phyloP scores from a whole-genome alignment of 805 yeast genomes.

The Metschnikowia orientalis region DNA sequence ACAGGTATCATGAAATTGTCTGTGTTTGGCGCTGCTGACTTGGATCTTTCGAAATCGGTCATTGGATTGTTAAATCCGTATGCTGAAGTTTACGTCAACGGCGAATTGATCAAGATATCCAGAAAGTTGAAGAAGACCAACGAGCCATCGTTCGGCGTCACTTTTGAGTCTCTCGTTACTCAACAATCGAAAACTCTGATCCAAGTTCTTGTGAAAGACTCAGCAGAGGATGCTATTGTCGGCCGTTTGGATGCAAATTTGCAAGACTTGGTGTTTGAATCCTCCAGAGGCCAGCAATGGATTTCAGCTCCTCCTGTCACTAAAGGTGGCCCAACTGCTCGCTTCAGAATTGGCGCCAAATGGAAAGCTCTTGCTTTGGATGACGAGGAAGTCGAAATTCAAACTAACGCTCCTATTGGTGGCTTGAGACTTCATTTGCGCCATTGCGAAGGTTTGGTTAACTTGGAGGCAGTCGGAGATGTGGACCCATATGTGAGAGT shows the following conservation, averaged over 20 bases:
- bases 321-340: conserved; percentile 35
- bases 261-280: conserved; percentile 50
- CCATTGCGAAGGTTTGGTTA: conserved; percentile 46
- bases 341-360: conserved; percentile 48
- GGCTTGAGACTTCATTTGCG: conserved; percentile 57
- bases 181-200: conserved; percentile 55
- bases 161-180: conserved; percentile 57
- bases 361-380: conserved; percentile 69
- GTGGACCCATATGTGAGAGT: conserved; percentile 73
- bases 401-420: conserved; percentile 60
- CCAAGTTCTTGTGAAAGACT: conserved; percentile 57
- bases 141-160: conserved; percentile 69
- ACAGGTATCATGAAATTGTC: conserved; percentile 67
- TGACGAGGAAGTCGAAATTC: conserved; percentile 43
- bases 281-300: conserved; percentile 47
- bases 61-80: conserved; percentile 57
- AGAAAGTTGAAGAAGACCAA: conserved; percentile 64
- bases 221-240: conserved; percentile 49
- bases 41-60: conserved; percentile 51
- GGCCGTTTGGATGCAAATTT: conserved; percentile 51
- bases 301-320: conserved; percentile 45
- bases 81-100: conserved; percentile 62
- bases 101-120: conserved; percentile 49
- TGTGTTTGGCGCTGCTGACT: conserved; percentile 54
- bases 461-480: conserved; percentile 63